Percentiles rank a stretch among this genome's conserved stretches.
These are phyloP conservation scores for Turritis glabra DNA, from an alignment of 345 rosid genomes.

Conservation along the genomic window DNA sequence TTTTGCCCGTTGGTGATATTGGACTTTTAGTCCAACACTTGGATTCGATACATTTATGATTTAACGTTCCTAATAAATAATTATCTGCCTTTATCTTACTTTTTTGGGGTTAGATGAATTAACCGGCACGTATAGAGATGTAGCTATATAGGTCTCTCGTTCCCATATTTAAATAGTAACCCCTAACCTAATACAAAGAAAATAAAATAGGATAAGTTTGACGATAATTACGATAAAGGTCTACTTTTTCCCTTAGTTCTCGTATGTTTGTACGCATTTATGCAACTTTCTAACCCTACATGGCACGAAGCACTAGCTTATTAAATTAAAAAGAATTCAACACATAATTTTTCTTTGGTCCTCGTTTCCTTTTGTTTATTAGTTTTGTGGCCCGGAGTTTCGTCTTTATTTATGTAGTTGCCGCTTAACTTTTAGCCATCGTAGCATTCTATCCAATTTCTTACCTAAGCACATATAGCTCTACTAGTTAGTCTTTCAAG, in stretches of 20 bases:
- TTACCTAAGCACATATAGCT: neutral
- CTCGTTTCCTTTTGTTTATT: constrained; percentile 16
- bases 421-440: constrained; percentile 13
- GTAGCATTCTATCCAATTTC: neutral
- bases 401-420: constrained; percentile 14
- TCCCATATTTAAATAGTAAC: constrained; percentile 26
- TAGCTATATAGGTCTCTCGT: constrained; percentile 27
- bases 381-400: neutral
- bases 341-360: constrained; percentile 9
- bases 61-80: constrained; percentile 6
- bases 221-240: constrained; percentile 35
- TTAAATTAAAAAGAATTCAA: neutral
- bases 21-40: constrained; percentile 11
- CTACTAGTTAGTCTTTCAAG: neutral
- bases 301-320: constrained; percentile 36
- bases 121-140: constrained; percentile 22
- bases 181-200: constrained; percentile 13
- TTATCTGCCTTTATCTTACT: neutral
- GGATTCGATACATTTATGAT: constrained; percentile 29
- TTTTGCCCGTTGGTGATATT: constrained; percentile 8
- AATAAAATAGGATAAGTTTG: constrained; percentile 4
- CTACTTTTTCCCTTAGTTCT: constrained; percentile 24
- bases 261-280: constrained; percentile 39
- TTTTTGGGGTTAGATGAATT: constrained; percentile 24
- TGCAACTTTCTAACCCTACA: constrained; percentile 35